Evolutionary conservation across 495 filamentous ascomycete species (phyloP).

Genomic region (Pseudoneurospora amorphoporcata): DNA sequence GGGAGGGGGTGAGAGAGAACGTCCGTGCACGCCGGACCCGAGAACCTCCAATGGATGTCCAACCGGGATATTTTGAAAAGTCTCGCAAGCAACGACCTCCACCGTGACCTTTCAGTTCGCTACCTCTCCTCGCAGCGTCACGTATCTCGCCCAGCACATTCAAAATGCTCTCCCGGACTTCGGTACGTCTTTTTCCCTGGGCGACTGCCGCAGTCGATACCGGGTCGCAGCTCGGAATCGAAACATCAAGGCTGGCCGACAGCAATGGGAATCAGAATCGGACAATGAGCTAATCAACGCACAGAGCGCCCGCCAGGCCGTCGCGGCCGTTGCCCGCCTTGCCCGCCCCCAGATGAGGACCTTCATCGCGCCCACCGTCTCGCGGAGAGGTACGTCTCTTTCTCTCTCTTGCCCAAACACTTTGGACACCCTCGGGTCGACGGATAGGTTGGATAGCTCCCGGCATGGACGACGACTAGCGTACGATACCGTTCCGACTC

Average conservation of each 20-base stretch:
- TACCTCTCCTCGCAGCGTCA: conserved; percentile 7
- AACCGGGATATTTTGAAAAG: conserved; percentile 24
- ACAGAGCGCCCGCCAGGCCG: conserved; percentile 63
- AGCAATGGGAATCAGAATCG: neutral
- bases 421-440: neutral
- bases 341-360: conserved; percentile 68
- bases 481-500: neutral
- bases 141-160: conserved; percentile 10
- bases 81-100: conserved; percentile 27
- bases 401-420: neutral
- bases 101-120: conserved; percentile 12
- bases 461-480: neutral
- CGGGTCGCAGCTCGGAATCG: neutral
- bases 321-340: conserved; percentile 54
- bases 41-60: conserved; percentile 10
- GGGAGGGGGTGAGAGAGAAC: neutral
- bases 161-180: conserved; percentile 59
- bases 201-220: neutral
- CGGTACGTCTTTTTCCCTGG: conserved; percentile 37
- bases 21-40: conserved; percentile 1
- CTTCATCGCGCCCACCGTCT: conserved; percentile 68
- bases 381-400: conserved; percentile 55
- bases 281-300: neutral
- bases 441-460: neutral
- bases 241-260: neutral